Base-by-base conservation (phyloP, 2,329 filamentous ascomycete species). In the Colletotrichum lini region DNA sequence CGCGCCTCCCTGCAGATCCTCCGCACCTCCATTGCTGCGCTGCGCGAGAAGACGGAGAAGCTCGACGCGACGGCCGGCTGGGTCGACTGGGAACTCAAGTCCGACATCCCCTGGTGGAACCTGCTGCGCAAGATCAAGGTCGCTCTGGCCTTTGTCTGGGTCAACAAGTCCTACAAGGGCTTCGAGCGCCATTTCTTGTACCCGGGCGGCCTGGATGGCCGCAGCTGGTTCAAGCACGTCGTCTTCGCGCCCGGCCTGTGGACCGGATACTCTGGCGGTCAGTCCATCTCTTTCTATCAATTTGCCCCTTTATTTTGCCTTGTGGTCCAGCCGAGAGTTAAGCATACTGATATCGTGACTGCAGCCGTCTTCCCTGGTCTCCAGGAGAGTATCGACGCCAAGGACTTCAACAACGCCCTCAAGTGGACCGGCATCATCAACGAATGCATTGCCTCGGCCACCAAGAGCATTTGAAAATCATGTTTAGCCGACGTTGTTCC, bases 141-240 rank as follows among this genome's bases (percentile, higher is more conserved):
- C 1, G 89, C 88, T 71, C 86, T 88, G 67, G 84, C 89, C 21
- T 89, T 97, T 63, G 87, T 90, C 38, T 85, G 82, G 13, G 88
- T 92, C 54, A 98, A 98, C 80, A 86, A 85, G 42, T 93, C 93
- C 79, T 97, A 97, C 85, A 97, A 98, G 86, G 85, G 86, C 10
- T 83, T 98, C 0, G 96, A 98, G 80, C 87, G 95, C 18, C 86
- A 91, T 61, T 98, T 98, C 81, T 77, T 98, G 73, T 92, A 94
- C 76, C 82, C 89, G 5, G 85, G 88, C 3, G 96, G 96, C 0
- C 82, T 98, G 23, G 95, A 98, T 79, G 90, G 90, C 1, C 86
- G 96, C 71, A 84, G 85, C 30, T 98, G 95, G 95, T 98, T 96
- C 84, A 98, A 98, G 84, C 96, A 98, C 77, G 92, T 98, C 2